Percentiles rank a stretch among this genome's conserved stretches.
phyloP scores from a whole-genome alignment of 139 green algal genomes.

The Chlamydomonas schloesseri region DNA sequence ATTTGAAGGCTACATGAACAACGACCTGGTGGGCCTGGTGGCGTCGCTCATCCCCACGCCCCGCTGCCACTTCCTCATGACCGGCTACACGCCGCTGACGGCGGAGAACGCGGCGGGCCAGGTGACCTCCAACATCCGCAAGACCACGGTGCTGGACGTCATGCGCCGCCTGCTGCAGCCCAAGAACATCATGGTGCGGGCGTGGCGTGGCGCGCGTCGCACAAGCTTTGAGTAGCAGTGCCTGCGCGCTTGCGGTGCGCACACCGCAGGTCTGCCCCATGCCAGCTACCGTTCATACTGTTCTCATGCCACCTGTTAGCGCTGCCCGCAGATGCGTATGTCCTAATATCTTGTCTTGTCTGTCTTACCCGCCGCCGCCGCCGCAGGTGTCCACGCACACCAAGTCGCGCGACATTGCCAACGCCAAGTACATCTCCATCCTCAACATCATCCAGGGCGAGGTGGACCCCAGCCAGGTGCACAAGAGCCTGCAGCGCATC shows the following conservation, averaged over 20 bases:
- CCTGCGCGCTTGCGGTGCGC: too few species aligned
- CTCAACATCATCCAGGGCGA: conserved; percentile 96
- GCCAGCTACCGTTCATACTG: too few species aligned
- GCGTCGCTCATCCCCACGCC: conserved; percentile 96
- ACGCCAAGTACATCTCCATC: conserved; percentile 96
- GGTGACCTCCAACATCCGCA: conserved; percentile 72
- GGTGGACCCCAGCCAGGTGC: conserved; percentile 84
- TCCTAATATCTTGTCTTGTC: too few species aligned
- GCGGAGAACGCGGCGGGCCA: conserved; percentile 69
- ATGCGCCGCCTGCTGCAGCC: conserved; percentile 96
- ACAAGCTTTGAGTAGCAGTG: not conserved
- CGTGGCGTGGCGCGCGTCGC: too few species aligned
- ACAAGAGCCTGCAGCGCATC: conserved; percentile 98
- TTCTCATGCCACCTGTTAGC: too few species aligned
- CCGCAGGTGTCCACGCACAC: conserved; percentile 83
- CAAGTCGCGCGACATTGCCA: conserved; percentile 81
- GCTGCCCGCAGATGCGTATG: too few species aligned
- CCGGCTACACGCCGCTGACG: conserved; percentile 96
- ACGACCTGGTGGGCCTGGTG: conserved; percentile 97
- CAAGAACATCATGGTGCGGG: conserved; percentile 98
- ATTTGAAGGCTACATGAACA: conserved; percentile 99
- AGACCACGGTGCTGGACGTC: conserved; percentile 98
- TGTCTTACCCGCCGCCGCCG: too few species aligned
- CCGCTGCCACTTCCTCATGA: conserved; percentile 97
- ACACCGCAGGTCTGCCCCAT: too few species aligned